These are phyloP conservation scores for Nakazawaea holstii DNA, from an alignment of 805 yeast species.

Conservation along the genomic window DNA sequence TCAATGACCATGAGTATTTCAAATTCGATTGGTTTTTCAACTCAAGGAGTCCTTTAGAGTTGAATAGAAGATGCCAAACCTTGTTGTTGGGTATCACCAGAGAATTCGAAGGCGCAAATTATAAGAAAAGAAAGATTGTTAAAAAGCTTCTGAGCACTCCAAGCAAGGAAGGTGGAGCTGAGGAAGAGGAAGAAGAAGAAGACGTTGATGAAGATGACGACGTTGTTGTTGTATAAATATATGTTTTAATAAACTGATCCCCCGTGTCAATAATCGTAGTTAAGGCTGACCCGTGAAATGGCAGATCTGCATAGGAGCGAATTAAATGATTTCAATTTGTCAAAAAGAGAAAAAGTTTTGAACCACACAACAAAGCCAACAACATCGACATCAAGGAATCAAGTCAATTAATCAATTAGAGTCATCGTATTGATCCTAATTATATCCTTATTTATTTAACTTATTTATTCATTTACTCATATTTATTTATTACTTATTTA, in stretches of 20 bases:
- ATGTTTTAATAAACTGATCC: background rate
- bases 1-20: conserved; percentile 52
- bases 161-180: conserved; percentile 6
- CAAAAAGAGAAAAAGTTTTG: background rate
- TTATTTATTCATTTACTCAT: background rate
- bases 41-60: conserved; percentile 67
- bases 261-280: background rate
- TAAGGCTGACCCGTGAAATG: background rate
- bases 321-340: background rate
- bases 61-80: conserved; percentile 65
- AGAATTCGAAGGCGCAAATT: conserved; percentile 61
- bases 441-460: background rate
- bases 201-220: conserved; percentile 6
- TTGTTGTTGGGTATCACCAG: conserved; percentile 62
- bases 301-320: conserved; percentile 1
- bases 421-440: background rate
- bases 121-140: conserved; percentile 41
- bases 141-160: conserved; percentile 2
- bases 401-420: background rate
- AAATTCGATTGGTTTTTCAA: conserved; percentile 69
- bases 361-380: background rate
- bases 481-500: background rate
- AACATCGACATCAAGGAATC: too few relatives aligned
- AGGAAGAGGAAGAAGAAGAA: conserved; percentile 11
- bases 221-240: background rate